Percentiles rank a stretch among this genome's conserved stretches.
phyloP scores from a whole-genome alignment of 441 rosid genomes.

The Erysimum cheiri region DNA sequence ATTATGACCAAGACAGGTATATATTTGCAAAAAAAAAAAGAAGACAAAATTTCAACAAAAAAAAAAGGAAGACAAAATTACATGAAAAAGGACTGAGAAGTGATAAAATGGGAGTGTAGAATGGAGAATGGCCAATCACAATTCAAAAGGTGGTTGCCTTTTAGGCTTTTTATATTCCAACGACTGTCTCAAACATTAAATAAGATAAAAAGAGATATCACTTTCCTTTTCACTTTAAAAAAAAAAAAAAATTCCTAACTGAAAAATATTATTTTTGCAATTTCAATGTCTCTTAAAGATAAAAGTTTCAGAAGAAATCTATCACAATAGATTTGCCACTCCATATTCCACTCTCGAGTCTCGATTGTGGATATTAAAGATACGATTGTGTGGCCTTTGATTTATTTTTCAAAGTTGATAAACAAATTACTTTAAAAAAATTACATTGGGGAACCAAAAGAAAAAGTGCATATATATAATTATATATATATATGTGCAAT shows the following conservation, averaged over 20 bases:
- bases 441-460: not conserved
- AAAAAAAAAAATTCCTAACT: no score
- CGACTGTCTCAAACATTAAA: not conserved
- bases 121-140: slow-evolving; percentile 15
- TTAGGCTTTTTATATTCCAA: slow-evolving; percentile 15
- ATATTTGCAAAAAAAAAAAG: not conserved
- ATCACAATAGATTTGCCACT: not conserved
- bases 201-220: not conserved
- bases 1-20: not conserved
- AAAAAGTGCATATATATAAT: not conserved
- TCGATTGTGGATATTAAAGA: not conserved
- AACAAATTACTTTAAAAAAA: not conserved
- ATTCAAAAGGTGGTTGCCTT: slow-evolving; percentile 31
- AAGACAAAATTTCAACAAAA: not conserved
- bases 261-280: not conserved
- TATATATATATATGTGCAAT: no score
- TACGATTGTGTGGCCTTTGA: not conserved
- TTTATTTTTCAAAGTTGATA: not conserved
- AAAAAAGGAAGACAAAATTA: not conserved
- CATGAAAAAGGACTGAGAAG: not conserved
- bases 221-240: no score
- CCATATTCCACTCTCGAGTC: not conserved
- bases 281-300: not conserved
- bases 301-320: not conserved
- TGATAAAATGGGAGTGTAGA: not conserved